Base-by-base conservation (phyloP, 2,329 filamentous ascomycete species). In the Fusarium avenaceum region DNA sequence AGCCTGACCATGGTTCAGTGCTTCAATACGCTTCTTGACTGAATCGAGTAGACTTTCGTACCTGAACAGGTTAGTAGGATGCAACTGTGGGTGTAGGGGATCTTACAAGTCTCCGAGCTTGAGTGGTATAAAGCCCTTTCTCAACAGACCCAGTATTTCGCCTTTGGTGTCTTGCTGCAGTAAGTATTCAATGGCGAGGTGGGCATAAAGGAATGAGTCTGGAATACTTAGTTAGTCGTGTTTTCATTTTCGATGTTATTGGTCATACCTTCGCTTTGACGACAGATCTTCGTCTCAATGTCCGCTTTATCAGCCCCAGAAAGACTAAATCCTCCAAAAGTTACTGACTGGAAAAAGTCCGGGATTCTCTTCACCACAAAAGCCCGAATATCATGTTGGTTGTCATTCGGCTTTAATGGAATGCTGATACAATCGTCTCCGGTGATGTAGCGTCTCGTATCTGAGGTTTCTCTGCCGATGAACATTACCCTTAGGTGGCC, bases 31-130 rank as follows among this genome's bases (percentile, higher is more conserved):
- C 1, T 0, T 3, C 0, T 48, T 62, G 7, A 62, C 48, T 0
- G 42, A 52, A 3, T 47, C 57, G 0, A 62, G 48, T 4, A 62
- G 11, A 7, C 17, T 32, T 8, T 62, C 42, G 6, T 62, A 62
- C 35, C 58, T 62, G 3, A 0, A 2, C 6, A 0, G 2, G 5
- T 47, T 0, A 62, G 35, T 8, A 2, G 2, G 8, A 7, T 7
- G 0, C 0, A 1, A 1, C 2, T 4, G 4, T 5, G 0, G 1
- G 2, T 4, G 2, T 3, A 2, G 2, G 43, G 2, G 20, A n/a
- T n/a, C n/a, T 10, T 8, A 63, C 59, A 63, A 43, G 1, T 30
- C 24, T 24, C 24, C 4, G 2, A 63, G 59, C 17, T 56, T 35
- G 0, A 9, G 4, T 6, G 59, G 59, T 2, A n/a, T n/a, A n/a